phyloP scores from a whole-genome alignment of 768 basidiomycete species.

The Astraeus odoratus region DNA sequence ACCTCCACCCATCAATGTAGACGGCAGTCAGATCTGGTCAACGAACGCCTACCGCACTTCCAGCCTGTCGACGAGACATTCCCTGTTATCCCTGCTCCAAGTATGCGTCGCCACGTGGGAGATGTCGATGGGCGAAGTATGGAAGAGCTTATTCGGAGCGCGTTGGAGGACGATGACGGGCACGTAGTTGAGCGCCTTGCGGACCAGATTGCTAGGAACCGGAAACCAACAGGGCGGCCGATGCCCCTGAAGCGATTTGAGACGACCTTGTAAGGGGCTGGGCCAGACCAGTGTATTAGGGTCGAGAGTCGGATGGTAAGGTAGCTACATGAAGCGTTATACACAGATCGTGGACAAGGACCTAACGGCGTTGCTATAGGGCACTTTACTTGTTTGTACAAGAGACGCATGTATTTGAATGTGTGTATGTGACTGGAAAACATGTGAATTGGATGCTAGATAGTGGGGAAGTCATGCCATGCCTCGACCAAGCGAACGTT shows the following conservation, averaged over 20 bases:
- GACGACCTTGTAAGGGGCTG: slow-evolving; percentile 39
- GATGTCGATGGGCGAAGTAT: slow-evolving; percentile 43
- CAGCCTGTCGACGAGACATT: slow-evolving; percentile 26
- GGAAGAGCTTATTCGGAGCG: slow-evolving; percentile 59
- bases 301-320: neutral
- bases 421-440: neutral
- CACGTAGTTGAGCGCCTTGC: slow-evolving; percentile 55
- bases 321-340: no score
- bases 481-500: neutral
- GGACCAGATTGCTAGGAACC: slow-evolving; percentile 52
- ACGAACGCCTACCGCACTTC: slow-evolving; percentile 68
- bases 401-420: neutral
- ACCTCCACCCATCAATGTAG: slow-evolving; percentile 26
- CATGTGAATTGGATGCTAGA: no score
- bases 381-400: neutral
- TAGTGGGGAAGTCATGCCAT: no score
- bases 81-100: slow-evolving; percentile 53
- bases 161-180: slow-evolving; percentile 53
- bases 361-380: neutral
- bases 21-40: slow-evolving; percentile 64
- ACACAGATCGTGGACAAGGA: no score
- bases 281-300: neutral
- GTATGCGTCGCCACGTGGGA: slow-evolving; percentile 43
- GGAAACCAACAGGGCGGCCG: slow-evolving; percentile 39
- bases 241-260: slow-evolving; percentile 58